Evolutionary conservation across 2,329 filamentous ascomycete genomes (phyloP).

Genomic region (Apiospora pterosperma): DNA sequence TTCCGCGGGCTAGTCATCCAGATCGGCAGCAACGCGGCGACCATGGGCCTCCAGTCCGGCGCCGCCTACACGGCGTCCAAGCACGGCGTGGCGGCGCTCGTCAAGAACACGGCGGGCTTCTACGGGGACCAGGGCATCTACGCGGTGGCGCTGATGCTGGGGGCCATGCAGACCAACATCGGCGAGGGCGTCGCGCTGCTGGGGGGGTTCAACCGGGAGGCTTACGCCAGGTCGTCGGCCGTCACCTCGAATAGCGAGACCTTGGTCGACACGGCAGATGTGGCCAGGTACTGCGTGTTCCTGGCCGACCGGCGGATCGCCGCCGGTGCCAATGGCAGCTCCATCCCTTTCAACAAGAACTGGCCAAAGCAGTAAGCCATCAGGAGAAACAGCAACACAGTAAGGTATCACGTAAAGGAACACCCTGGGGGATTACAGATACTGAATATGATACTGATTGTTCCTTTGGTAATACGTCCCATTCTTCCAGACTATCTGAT

Average conservation of each 20-base stretch:
- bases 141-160: constrained; percentile 47
- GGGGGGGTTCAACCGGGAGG: constrained; percentile 30
- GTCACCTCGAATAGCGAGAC: constrained; percentile 20
- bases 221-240: constrained; percentile 21
- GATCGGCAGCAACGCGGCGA: constrained; percentile 17
- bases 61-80: constrained; percentile 51
- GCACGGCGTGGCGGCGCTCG: constrained; percentile 51
- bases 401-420: neutral
- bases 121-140: constrained; percentile 53
- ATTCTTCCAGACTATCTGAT: too few species aligned
- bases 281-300: constrained; percentile 31
- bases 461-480: too few species aligned
- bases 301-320: constrained; percentile 18
- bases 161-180: constrained; percentile 56
- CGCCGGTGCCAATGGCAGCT: constrained; percentile 16
- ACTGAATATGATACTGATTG: too few species aligned
- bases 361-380: constrained; percentile 14
- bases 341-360: constrained; percentile 20
- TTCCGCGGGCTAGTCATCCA: constrained; percentile 16
- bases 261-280: constrained; percentile 28
- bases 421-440: too few species aligned
- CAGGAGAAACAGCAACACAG: neutral
- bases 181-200: constrained; percentile 32
- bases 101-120: constrained; percentile 54
- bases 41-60: constrained; percentile 26